phyloP scores from a whole-genome alignment of 441 rosid genomes.

The Capsella rubella region DNA sequence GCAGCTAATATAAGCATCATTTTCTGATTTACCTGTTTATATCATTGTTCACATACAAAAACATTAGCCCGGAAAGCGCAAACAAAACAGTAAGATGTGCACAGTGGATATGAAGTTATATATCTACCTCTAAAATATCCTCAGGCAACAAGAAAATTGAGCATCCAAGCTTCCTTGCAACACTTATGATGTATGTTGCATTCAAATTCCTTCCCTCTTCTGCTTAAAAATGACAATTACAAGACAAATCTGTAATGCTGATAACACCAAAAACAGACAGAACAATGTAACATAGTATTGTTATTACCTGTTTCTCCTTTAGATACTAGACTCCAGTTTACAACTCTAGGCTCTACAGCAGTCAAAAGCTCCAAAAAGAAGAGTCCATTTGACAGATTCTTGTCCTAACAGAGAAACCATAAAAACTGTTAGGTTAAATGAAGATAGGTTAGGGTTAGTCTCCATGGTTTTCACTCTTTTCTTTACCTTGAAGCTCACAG shows the following conservation, averaged over 20 bases:
- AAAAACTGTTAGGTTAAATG: background rate
- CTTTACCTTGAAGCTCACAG: slow-evolving; percentile 80
- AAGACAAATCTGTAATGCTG: slow-evolving; percentile 8
- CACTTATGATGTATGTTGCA: slow-evolving; percentile 88
- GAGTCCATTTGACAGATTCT: slow-evolving; percentile 67
- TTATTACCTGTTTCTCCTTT: slow-evolving; percentile 58
- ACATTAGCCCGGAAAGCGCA: background rate
- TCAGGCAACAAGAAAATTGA: slow-evolving; percentile 89
- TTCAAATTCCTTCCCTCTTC: slow-evolving; percentile 83
- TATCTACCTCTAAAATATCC: slow-evolving; percentile 80
- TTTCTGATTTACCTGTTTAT: slow-evolving; percentile 75
- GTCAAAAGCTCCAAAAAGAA: slow-evolving; percentile 85
- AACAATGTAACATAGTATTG: background rate
- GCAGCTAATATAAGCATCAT: slow-evolving; percentile 87
- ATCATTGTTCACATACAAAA: slow-evolving; percentile 3
- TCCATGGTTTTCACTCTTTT: slow-evolving; percentile 12
- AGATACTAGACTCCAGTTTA: slow-evolving; percentile 81
- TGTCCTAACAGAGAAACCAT: slow-evolving; percentile 56
- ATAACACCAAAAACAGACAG: background rate
- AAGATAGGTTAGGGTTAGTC: background rate
- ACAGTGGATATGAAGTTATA: background rate
- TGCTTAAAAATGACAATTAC: slow-evolving; percentile 35
- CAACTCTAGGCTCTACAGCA: slow-evolving; percentile 84
- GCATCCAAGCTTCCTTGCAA: slow-evolving; percentile 94
- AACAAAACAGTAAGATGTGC: background rate